Evolutionary conservation across 805 yeast genomes (phyloP), one percentile per base, ranked within the genome.

Genomic region (Lipomyces yamanashiensis): DNA sequence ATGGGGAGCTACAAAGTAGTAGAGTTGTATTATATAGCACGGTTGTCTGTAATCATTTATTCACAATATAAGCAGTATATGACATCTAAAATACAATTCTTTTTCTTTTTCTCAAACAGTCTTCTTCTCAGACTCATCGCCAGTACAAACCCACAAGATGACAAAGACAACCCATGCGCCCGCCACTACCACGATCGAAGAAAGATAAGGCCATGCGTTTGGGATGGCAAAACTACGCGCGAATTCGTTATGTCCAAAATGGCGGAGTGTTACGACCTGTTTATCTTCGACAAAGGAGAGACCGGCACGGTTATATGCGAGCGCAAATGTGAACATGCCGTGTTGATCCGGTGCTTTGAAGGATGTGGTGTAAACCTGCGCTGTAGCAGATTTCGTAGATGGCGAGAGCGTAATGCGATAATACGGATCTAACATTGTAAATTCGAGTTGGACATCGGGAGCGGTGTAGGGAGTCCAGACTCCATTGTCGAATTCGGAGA

Each of bases 221-320:
- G 96, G 81, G 72, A 95, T 93, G 65, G 89, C 90, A 93, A 95
- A 95, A 50, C 96, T 87, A 77, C 98, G 85, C 66, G 88, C 87
- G 80, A 86, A 95, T 79, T 96, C 99, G 74, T 95, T 96, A 75
- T 92, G 93, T 64, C 98, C 98, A 72, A 90, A 82, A 76, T 95
- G 98, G 76, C 98, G 86, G 53, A 95, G 87, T 1, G 98, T 86
- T 59, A 91, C 90, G 19, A 88, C 86, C 59, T 82, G 82, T 66
- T 83, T 81, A 71, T 87, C 90, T 34, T 80, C 80, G 58, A 93
- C 74, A 75, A 81, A 92, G 28, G 89, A 81, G 71, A 82, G 81
- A 6, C 98, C 98, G 13, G 84, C 80, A 73, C 96, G 86, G 74
- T 84, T 84, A 79, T 92, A 92, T 71, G 89, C 88, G 52, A 89